These are phyloP conservation scores for Kodamaea restingae DNA, from an alignment of 805 yeast genomes.

Conservation along the genomic window DNA sequence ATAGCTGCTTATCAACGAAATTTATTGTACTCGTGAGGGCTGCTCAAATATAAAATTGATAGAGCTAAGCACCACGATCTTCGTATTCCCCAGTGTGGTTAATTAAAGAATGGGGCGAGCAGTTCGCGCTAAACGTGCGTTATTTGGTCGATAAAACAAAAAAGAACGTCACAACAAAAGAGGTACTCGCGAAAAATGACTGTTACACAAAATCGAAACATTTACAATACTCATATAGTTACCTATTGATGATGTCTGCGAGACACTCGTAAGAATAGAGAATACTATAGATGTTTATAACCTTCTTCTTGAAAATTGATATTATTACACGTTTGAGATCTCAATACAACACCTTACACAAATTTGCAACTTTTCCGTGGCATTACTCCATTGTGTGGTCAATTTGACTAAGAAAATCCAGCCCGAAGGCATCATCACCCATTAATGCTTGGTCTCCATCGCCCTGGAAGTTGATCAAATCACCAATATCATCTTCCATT, in stretches of 20 bases:
- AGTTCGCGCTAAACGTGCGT: background rate
- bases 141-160: slow-evolving; percentile 1
- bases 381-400: slow-evolving; percentile 3
- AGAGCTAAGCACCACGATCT: background rate
- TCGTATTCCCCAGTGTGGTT: background rate
- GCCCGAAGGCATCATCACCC: slow-evolving; percentile 27
- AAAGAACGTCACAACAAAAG: background rate
- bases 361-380: no score
- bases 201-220: background rate
- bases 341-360: no score
- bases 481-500: slow-evolving; percentile 32
- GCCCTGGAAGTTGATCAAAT: slow-evolving; percentile 30
- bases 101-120: background rate
- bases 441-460: slow-evolving; percentile 28
- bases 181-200: background rate
- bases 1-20: background rate
- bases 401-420: slow-evolving; percentile 24
- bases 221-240: no score
- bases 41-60: background rate
- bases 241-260: no score
- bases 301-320: no score
- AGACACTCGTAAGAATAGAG: no score
- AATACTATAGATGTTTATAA: no score
- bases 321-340: no score
- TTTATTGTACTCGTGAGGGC: background rate